phyloP scores from a whole-genome alignment of 2,329 filamentous ascomycete species.

The Cyanodermella asteris region DNA sequence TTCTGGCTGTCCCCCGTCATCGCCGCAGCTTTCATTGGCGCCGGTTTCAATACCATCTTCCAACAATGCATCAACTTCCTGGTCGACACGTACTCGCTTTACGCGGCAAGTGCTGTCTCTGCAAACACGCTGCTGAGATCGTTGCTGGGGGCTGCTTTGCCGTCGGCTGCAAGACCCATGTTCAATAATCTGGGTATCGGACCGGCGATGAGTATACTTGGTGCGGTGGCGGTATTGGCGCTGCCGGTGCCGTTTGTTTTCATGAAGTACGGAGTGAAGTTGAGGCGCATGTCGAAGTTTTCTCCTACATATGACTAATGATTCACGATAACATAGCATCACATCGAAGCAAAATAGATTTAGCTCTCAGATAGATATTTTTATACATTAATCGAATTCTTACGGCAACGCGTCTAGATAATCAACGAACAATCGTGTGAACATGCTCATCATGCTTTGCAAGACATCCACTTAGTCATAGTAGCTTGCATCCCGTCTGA shows the following conservation, averaged over 20 bases:
- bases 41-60: conserved; percentile 22
- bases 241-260: conserved; percentile 3
- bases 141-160: conserved; percentile 17
- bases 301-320: too few relatives aligned
- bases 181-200: conserved; percentile 18
- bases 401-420: too few relatives aligned
- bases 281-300: conserved; percentile 18
- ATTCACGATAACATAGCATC: too few relatives aligned
- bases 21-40: conserved; percentile 27
- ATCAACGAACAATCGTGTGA: too few relatives aligned
- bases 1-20: conserved; percentile 37
- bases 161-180: conserved; percentile 17
- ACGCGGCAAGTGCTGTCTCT: conserved; percentile 21
- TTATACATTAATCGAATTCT: too few relatives aligned
- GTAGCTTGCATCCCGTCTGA: too few relatives aligned
- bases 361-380: too few relatives aligned
- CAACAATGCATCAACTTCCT: conserved; percentile 21
- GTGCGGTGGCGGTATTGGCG: conserved; percentile 6
- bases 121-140: conserved; percentile 19
- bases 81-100: conserved; percentile 19
- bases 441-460: too few relatives aligned
- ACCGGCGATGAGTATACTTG: conserved; percentile 8
- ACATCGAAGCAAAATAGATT: too few relatives aligned
- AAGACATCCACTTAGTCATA: too few relatives aligned
- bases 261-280: conserved; percentile 1